Conservation (phyloP, 2,329 filamentous ascomycete genomes). For the Cercospora zeae-maydis region DNA sequence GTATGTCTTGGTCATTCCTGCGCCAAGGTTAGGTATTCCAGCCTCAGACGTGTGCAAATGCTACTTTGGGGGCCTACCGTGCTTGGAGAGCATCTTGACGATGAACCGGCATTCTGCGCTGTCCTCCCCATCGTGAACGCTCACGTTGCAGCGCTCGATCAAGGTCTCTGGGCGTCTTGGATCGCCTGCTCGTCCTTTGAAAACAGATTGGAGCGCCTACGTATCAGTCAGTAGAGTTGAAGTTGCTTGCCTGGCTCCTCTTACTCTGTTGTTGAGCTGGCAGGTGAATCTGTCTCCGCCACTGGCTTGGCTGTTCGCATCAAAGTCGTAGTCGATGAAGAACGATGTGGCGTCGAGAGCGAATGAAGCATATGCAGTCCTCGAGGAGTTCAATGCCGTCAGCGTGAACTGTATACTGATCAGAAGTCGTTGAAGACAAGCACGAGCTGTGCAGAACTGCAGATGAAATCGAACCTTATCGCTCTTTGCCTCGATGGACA, state of each 20-base stretch:
- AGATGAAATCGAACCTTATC: conserved; percentile 54
- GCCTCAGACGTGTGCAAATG: neutral
- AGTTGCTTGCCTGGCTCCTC: conserved; percentile 10
- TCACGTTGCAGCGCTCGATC: conserved; percentile 71
- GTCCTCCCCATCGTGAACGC: conserved; percentile 66
- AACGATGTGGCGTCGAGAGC: conserved; percentile 64
- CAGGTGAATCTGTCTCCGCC: conserved; percentile 60
- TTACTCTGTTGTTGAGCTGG: conserved; percentile 67
- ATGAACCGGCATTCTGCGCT: conserved; percentile 68
- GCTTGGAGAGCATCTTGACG: conserved; percentile 69
- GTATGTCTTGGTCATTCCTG: conserved; percentile 72
- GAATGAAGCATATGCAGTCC: conserved; percentile 74
- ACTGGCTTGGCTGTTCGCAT: conserved; percentile 27
- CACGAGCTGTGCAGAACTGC: neutral
- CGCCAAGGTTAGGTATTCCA: conserved; percentile 18
- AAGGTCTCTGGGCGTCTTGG: conserved; percentile 63
- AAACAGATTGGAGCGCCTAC: conserved; percentile 62
- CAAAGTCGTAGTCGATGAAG: conserved; percentile 68
- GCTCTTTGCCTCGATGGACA: conserved; percentile 68
- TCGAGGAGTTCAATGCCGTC: conserved; percentile 74
- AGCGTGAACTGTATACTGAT: conserved; percentile 59
- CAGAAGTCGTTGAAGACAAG: conserved; percentile 9
- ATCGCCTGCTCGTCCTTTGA: conserved; percentile 65
- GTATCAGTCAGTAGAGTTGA: neutral
- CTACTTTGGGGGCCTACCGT: conserved; percentile 51